Percentiles rank a stretch among this genome's conserved stretches.
These are phyloP conservation scores for Chenopodium formosanum DNA, from an alignment of 148 eudicot species.

Conservation along the genomic window DNA sequence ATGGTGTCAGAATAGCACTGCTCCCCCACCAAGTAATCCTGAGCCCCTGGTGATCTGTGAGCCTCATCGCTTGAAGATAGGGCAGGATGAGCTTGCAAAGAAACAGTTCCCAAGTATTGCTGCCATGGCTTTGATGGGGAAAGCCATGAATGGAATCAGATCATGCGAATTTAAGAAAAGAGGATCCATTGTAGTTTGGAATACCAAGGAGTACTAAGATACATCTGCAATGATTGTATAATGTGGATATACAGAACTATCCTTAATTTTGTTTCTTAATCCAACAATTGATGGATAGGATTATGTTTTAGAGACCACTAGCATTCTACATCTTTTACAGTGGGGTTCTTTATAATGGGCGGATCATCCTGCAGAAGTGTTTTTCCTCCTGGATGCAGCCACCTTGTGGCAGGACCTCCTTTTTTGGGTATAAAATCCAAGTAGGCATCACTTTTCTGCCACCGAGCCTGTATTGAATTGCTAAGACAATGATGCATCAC, in stretches of 20 bases:
- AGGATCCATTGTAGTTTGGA: conserved; percentile 80
- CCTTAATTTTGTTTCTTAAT: not conserved
- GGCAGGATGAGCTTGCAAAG: conserved; percentile 45
- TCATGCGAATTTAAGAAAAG: conserved; percentile 53
- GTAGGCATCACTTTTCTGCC: not conserved
- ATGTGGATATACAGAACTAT: not conserved
- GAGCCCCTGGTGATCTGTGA: conserved; percentile 54
- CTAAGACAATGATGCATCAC: not conserved
- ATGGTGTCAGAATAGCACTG: conserved; percentile 47
- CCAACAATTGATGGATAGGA: not conserved
- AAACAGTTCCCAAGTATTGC: conserved; percentile 83
- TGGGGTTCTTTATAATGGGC: not conserved
- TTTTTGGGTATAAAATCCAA: not conserved
- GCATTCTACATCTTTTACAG: not conserved
- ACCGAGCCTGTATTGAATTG: not conserved
- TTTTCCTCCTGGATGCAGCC: not conserved
- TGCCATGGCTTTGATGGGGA: conserved; percentile 83
- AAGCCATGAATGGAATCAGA: conserved; percentile 59
- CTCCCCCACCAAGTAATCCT: conserved; percentile 29
- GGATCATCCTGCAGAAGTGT: not conserved
- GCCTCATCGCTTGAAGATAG: conserved; percentile 48
- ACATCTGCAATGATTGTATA: not conserved
- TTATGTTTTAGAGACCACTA: not conserved
- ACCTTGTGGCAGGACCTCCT: not conserved
- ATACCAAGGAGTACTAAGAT: conserved; percentile 41